phyloP scores from a whole-genome alignment of 2,329 filamentous ascomycete species.

The Aspergillus carbonarius region DNA sequence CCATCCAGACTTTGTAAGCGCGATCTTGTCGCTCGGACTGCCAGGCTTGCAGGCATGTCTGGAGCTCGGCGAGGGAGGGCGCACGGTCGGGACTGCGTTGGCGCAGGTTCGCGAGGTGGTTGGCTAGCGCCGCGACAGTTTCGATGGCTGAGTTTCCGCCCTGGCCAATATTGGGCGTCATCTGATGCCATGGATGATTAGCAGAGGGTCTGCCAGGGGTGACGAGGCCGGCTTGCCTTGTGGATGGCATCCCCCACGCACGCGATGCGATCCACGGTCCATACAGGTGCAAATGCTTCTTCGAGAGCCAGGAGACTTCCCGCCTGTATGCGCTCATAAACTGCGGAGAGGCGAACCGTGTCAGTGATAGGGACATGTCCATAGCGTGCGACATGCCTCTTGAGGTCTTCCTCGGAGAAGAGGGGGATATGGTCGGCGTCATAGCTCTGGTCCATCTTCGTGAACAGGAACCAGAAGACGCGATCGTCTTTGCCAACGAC shows the following conservation, averaged over 20 bases:
- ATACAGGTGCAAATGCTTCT: neutral
- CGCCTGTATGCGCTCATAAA: neutral
- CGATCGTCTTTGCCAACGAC: neutral
- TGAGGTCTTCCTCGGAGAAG: neutral
- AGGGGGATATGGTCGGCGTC: neutral
- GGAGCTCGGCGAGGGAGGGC: neutral
- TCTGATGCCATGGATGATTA: neutral
- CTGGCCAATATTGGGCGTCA: neutral
- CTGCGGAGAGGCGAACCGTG: neutral
- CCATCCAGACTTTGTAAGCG: neutral
- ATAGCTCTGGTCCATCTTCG: neutral
- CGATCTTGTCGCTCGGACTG: neutral
- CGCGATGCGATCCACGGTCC: slow-evolving; percentile 1
- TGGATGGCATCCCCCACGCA: slow-evolving; percentile 10
- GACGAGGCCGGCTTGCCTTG: neutral
- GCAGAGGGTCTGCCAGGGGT: too few relatives aligned
- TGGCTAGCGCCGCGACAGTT: neutral
- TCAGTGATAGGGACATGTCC: neutral
- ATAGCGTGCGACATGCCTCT: neutral
- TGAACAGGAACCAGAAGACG: slow-evolving; percentile 2
- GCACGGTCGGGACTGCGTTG: neutral
- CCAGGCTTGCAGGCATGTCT: neutral
- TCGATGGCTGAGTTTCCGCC: slow-evolving; percentile 1
- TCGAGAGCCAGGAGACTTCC: neutral
- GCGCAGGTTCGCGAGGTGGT: neutral